Evolutionary conservation across 495 filamentous ascomycete genomes (phyloP).

Genomic region (Daldinia caldariorum): DNA sequence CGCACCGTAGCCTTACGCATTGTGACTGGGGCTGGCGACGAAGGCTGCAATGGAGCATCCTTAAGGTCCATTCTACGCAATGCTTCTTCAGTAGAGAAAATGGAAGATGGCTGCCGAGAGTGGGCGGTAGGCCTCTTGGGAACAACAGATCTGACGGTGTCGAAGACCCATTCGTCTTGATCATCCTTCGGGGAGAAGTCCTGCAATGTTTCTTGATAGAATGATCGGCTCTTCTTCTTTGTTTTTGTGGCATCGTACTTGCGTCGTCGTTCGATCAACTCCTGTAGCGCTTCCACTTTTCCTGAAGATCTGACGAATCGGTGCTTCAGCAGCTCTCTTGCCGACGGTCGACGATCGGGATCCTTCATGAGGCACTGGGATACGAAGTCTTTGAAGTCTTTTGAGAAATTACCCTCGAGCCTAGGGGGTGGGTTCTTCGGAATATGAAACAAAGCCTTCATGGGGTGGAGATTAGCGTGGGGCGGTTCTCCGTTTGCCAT

Average conservation of each 20-base stretch:
- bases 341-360: constrained; percentile 81
- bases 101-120: constrained; percentile 63
- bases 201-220: constrained; percentile 90
- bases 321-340: constrained; percentile 89
- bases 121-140: constrained; percentile 57
- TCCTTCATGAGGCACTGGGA: constrained; percentile 90
- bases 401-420: constrained; percentile 88
- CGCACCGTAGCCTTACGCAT: constrained; percentile 62
- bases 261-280: constrained; percentile 86
- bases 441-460: constrained; percentile 98
- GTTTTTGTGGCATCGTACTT: constrained; percentile 75
- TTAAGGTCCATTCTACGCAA: constrained; percentile 70
- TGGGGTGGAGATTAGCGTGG: constrained; percentile 89
- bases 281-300: constrained; percentile 83
- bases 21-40: constrained; percentile 57
- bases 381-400: constrained; percentile 93
- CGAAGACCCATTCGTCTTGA: constrained; percentile 96
- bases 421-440: constrained; percentile 89
- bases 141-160: constrained; percentile 79
- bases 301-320: constrained; percentile 87
- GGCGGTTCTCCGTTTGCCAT: constrained; percentile 93
- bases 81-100: constrained; percentile 62
- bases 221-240: constrained; percentile 69
- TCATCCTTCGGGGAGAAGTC: constrained; percentile 74
- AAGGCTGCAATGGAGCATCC: constrained; percentile 62